phyloP scores from a whole-genome alignment of 1,139 yeast species.

The Zygoascus sp. region DNA sequence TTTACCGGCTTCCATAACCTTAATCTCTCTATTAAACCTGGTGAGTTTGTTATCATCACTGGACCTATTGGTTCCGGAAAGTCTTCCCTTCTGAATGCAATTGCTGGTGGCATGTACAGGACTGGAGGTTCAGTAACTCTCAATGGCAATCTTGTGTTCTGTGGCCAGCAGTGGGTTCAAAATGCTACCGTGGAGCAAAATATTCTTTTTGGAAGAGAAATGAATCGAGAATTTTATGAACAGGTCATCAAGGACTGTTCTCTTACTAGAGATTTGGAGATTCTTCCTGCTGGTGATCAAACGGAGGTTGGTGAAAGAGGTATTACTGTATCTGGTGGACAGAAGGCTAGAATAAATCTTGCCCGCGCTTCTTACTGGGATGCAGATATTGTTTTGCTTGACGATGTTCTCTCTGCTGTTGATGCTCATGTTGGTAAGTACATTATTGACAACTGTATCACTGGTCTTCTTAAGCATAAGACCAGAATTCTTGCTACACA shows the following conservation, averaged over 20 bases:
- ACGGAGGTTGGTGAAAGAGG: slow-evolving; percentile 95
- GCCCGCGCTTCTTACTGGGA: slow-evolving; percentile 81
- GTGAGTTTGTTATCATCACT: slow-evolving; percentile 64
- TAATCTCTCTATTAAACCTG: slow-evolving; percentile 43
- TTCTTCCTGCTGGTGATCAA: slow-evolving; percentile 72
- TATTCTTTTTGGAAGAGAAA: slow-evolving; percentile 64
- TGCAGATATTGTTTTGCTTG: slow-evolving; percentile 63
- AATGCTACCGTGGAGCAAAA: slow-evolving; percentile 76
- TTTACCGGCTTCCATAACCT: slow-evolving; percentile 46
- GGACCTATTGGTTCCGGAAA: slow-evolving; percentile 74
- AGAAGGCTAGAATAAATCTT: slow-evolving; percentile 77
- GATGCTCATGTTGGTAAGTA: slow-evolving; percentile 88
- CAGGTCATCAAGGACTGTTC: slow-evolving; percentile 61
- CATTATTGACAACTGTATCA: slow-evolving; percentile 65
- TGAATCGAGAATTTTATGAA: slow-evolving; percentile 51
- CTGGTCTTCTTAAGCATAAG: slow-evolving; percentile 51
- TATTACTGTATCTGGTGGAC: slow-evolving; percentile 88
- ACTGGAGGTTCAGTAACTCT: slow-evolving; percentile 45
- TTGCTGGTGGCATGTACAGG: slow-evolving; percentile 58
- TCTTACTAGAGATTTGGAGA: slow-evolving; percentile 60
- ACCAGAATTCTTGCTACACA: slow-evolving; percentile 84
- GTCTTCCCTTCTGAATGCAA: slow-evolving; percentile 56
- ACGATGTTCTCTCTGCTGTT: slow-evolving; percentile 87
- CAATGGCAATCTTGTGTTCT: slow-evolving; percentile 38
- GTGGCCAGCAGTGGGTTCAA: slow-evolving; percentile 76